These are phyloP conservation scores for Penicillium cinerascens DNA, from an alignment of 495 filamentous ascomycete genomes.

Conservation along the genomic window DNA sequence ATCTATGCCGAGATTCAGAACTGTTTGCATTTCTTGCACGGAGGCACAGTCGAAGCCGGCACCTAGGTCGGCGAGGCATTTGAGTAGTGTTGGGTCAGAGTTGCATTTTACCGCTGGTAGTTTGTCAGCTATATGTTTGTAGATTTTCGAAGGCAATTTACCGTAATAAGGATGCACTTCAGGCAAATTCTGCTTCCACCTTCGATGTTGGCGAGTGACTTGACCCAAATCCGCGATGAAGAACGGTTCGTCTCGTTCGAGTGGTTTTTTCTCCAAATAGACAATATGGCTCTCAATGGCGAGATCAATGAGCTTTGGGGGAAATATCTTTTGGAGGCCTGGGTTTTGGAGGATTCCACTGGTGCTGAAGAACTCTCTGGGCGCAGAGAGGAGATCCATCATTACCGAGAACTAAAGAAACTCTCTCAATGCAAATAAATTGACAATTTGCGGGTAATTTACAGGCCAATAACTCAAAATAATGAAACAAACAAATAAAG, in stretches of 20 bases:
- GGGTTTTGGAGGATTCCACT: no score
- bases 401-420: no score
- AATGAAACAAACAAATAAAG: no score
- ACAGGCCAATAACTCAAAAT: no score
- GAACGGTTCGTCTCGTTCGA: constrained; percentile 23
- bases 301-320: no score
- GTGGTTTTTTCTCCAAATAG: constrained; percentile 1
- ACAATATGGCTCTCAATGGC: constrained; percentile 12
- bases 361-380: no score
- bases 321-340: no score
- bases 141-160: constrained; percentile 2
- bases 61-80: constrained; percentile 21
- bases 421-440: no score
- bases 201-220: background rate
- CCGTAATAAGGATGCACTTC: constrained; percentile 23
- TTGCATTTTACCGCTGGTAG: constrained; percentile 39
- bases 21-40: constrained; percentile 21
- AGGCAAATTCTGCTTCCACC: constrained; percentile 9
- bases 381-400: no score
- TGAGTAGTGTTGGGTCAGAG: constrained; percentile 23
- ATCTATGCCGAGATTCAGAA: constrained; percentile 27
- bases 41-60: constrained; percentile 37
- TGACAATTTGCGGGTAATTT: no score
- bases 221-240: constrained; percentile 23
- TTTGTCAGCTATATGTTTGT: background rate